phyloP scores from a whole-genome alignment of 2,329 filamentous ascomycete species.

The Colletotrichum phormii region DNA sequence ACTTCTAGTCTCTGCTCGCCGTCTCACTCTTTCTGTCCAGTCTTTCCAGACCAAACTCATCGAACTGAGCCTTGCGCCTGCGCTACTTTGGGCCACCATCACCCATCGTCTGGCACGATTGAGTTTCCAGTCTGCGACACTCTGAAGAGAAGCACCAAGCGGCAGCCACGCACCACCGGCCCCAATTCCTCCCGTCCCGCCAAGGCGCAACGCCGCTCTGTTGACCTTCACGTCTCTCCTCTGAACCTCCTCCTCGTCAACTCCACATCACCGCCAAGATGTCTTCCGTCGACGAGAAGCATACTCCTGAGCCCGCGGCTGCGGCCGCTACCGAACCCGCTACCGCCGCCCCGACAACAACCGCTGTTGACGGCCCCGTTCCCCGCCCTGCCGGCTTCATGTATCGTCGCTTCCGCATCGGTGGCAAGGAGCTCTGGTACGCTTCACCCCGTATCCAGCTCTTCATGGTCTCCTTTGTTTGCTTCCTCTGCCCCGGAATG shows the following conservation, averaged over 20 bases:
- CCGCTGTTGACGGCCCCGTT: constrained; percentile 37
- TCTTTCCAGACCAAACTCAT: neutral
- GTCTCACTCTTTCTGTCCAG: neutral
- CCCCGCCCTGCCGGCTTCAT: constrained; percentile 69
- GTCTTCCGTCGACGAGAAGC: constrained; percentile 28
- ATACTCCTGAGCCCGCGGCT: constrained; percentile 7
- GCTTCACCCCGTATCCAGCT: constrained; percentile 80
- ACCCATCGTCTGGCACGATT: constrained; percentile 22
- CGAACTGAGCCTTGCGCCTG: neutral
- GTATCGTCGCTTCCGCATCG: constrained; percentile 72
- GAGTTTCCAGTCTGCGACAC: constrained; percentile 28
- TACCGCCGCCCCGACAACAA: constrained; percentile 22
- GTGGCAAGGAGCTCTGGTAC: constrained; percentile 71
- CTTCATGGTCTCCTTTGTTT: constrained; percentile 69
- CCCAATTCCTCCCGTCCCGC: neutral
- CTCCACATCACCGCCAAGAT: constrained; percentile 5
- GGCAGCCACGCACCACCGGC: neutral
- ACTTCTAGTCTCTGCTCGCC: neutral
- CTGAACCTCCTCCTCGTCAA: neutral
- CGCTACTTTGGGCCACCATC: neutral
- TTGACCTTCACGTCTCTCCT: neutral
- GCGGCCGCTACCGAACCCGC: neutral
- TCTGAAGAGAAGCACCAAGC: constrained; percentile 1
- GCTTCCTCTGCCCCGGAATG: constrained; percentile 78
- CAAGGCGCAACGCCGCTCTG: neutral